These are phyloP conservation scores for Nyctanthes arbortristis DNA, from an alignment of 257 asterid genomes.

Conservation along the genomic window DNA sequence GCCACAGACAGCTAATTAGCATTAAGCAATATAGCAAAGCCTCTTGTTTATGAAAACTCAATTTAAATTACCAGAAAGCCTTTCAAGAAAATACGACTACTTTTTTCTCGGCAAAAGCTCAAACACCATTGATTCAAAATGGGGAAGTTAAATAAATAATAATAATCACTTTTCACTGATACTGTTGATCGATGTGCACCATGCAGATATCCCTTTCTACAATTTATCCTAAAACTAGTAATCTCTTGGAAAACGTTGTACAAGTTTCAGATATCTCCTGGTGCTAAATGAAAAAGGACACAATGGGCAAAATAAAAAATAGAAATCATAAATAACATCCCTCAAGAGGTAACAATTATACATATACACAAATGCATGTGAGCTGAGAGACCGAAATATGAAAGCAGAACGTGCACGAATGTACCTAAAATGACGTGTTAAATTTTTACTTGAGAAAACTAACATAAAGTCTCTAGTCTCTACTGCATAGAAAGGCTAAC, in stretches of 20 bases:
- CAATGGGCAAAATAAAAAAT: neutral
- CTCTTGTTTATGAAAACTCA: neutral
- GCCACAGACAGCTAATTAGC: neutral
- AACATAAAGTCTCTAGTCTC: neutral
- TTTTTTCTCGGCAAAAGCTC: neutral
- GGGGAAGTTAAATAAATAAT: neutral
- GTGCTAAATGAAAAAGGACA: neutral
- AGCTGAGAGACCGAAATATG: neutral
- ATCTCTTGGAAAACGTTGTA: neutral
- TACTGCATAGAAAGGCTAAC: neutral
- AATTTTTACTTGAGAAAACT: neutral
- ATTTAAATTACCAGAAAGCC: neutral
- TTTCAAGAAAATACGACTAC: neutral
- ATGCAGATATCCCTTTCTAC: neutral
- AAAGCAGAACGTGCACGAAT: neutral
- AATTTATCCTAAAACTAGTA: neutral
- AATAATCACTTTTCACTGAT: neutral
- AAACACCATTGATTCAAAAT: neutral
- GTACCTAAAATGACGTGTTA: neutral
- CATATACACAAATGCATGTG: neutral
- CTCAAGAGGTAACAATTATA: neutral
- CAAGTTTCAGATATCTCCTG: neutral
- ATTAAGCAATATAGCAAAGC: neutral
- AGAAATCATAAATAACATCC: neutral
- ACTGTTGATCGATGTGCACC: neutral